phyloP scores from a whole-genome alignment of 805 yeast genomes.

The Wickerhamiella azymoides region DNA sequence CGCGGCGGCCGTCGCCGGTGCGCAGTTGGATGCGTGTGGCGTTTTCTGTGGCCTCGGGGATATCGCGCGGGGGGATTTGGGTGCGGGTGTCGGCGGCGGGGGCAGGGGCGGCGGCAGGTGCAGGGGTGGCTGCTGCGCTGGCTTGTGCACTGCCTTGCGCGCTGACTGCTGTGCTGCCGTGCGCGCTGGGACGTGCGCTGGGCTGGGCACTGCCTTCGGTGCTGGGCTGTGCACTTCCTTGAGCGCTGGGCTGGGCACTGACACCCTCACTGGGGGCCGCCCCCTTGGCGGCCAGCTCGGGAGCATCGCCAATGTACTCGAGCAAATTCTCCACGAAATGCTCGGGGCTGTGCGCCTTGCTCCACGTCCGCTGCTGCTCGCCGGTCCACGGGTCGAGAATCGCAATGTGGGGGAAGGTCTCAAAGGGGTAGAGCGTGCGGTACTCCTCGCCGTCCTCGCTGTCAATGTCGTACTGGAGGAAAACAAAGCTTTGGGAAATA shows the following conservation, averaged over 20 bases:
- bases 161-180: background rate
- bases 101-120: conserved; percentile 1
- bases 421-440: conserved; percentile 56
- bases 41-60: conserved; percentile 48
- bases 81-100: background rate
- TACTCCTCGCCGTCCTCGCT: conserved; percentile 63
- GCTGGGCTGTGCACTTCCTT: background rate
- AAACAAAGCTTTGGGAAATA: conserved; percentile 57
- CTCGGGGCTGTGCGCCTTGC: conserved; percentile 42
- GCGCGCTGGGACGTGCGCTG: background rate
- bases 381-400: conserved; percentile 93
- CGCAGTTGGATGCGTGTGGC: conserved; percentile 72
- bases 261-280: background rate
- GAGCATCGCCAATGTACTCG: conserved; percentile 37
- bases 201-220: background rate
- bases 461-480: conserved; percentile 73
- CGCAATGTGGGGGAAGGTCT: conserved; percentile 69
- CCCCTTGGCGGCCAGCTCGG: background rate
- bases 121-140: background rate
- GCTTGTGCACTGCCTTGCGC: background rate
- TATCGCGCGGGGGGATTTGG: conserved; percentile 35
- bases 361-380: conserved; percentile 71
- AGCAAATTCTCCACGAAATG: conserved; percentile 55
- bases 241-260: background rate
- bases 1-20: conserved; percentile 71